These are phyloP conservation scores for Cnidoscolus chayamansa DNA, from an alignment of 441 rosid species.

Conservation along the genomic window DNA sequence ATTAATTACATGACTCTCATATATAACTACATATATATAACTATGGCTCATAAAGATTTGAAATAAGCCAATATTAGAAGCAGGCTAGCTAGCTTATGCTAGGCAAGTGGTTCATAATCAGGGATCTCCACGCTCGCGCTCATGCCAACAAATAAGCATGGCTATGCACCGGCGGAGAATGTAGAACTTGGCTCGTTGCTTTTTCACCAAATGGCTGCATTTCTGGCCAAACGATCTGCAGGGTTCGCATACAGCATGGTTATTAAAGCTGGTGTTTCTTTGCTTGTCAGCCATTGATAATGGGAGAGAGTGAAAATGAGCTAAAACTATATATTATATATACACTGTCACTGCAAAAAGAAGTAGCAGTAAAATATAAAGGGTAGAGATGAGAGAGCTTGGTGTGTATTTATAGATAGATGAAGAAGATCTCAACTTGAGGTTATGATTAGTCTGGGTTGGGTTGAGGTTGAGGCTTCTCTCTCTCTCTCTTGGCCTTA, in stretches of 20 bases:
- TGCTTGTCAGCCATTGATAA: constrained; percentile 30
- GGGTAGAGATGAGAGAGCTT: background rate
- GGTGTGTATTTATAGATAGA: constrained; percentile 17
- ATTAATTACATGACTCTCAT: constrained; percentile 29
- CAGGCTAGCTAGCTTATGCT: too few relatives aligned
- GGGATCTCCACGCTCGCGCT: constrained; percentile 49
- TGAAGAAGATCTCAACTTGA: constrained; percentile 20
- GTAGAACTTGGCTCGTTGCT: constrained; percentile 78
- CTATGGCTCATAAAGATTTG: background rate
- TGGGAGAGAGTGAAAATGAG: background rate
- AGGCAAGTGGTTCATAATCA: constrained; percentile 10
- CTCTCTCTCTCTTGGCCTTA: constrained; percentile 4
- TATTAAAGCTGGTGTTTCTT: constrained; percentile 17
- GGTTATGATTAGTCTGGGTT: background rate
- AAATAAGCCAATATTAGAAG: background rate
- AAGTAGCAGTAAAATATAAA: constrained; percentile 13
- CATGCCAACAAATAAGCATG: constrained; percentile 79
- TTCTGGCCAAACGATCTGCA: constrained; percentile 79
- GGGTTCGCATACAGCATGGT: constrained; percentile 44
- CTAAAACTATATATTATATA: background rate
- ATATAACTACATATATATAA: constrained; percentile 7
- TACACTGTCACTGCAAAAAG: background rate
- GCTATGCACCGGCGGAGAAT: constrained; percentile 87
- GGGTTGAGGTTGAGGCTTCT: background rate
- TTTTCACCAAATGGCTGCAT: constrained; percentile 77